Base-by-base conservation (phyloP, 2,329 filamentous ascomycete species). In the Fusarium piperis region DNA sequence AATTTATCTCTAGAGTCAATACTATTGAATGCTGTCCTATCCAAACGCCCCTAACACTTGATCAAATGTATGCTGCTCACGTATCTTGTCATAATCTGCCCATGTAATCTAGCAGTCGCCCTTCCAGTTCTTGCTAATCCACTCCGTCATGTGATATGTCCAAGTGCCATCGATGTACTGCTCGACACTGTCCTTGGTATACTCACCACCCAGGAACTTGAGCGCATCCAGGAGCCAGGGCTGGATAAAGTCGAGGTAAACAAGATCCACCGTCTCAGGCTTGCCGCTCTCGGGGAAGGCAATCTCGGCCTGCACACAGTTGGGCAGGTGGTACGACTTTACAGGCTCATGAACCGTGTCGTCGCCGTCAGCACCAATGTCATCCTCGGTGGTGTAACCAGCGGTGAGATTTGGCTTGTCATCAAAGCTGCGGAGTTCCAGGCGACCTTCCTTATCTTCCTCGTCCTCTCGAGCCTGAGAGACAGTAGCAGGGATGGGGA, bases 181-280 rank as follows among this genome's bases (percentile, higher is more conserved):
- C 73, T 83, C 74, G 1, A 90, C 85, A 72, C 90, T 84, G 6
- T 80, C 78, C 10, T 81, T 78, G 23, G 70, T 80, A 62, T 87
- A 90, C 28, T 85, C 84, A 2, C 85, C 85, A 0, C 89, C 89
- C 28, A 82, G 83, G 68, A 89, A 86, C 72, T 91, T 90, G 68
- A 97, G 83, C 3, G 94, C 94, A 12, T 92, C 83, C 18, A 97
- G 81, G 39, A 98, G 84, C 88, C 93, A 97, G 11, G 91, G 91
- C 81, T 96, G 88, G 36, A 98, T 91, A 79, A 98, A 99, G 79
- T 97, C 94, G 64, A 97, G 89, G 78, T 97, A 99, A 15, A 98
- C 90, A 9, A 99, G 80, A 79, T 98, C 95, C 1, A 99, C 94
- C 1, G 82, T 91, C 59, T 92, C 89, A 0, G 94, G 93, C 16